Conservation (phyloP, 1,139 yeast genomes). For the Scheffersomyces titani region DNA sequence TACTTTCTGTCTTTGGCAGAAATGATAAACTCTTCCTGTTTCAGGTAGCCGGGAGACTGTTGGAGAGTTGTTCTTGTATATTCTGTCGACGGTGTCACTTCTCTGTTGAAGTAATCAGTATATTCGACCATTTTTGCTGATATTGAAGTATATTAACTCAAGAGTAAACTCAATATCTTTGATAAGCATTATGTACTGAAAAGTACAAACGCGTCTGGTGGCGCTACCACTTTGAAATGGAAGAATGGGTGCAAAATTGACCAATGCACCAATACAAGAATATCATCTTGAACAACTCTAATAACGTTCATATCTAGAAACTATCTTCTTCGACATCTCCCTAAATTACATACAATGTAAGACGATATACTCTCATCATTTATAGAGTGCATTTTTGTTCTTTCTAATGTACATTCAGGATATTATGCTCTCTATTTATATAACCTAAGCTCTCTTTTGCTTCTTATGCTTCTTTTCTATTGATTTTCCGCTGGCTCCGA, state of each 20-base stretch:
- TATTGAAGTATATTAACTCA: neutral
- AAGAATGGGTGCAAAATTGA: too few species aligned
- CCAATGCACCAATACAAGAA: too few species aligned
- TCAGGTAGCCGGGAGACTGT: neutral
- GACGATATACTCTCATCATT: too few species aligned
- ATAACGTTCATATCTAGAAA: too few species aligned
- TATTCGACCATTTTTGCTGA: constrained; percentile 3
- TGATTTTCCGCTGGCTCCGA: constrained; percentile 86
- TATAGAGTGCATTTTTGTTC: neutral
- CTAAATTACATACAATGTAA: too few species aligned
- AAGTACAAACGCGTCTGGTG: too few species aligned
- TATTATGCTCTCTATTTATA: neutral
- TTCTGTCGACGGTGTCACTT: neutral
- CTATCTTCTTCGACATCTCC: too few species aligned
- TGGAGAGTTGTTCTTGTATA: neutral
- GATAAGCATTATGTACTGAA: neutral
- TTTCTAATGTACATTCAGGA: neutral
- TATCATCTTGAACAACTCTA: too few species aligned
- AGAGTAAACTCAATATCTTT: neutral
- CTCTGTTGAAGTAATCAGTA: constrained; percentile 4
- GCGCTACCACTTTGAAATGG: too few species aligned
- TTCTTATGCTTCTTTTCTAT: constrained; percentile 52
- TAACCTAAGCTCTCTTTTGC: constrained; percentile 35
- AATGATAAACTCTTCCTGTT: constrained; percentile 7
- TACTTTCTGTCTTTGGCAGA: constrained; percentile 42